Evolutionary conservation across 192 early-diverging fungal genomes (phyloP), one percentile per base, ranked within the genome.

Genomic region (Coemansia sp.): DNA sequence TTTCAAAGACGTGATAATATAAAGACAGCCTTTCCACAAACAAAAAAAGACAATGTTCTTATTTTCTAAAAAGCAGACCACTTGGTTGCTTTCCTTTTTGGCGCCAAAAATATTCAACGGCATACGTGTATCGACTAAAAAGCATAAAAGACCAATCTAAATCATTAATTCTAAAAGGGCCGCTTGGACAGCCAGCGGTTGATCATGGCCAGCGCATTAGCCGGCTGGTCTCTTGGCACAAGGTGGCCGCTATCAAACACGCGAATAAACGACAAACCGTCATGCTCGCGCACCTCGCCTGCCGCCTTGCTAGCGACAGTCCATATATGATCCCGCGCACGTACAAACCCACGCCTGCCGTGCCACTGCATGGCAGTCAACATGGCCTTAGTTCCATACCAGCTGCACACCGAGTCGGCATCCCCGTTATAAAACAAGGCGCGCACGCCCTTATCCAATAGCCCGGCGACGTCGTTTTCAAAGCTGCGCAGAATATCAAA

Each of bases 351-450:
- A 4, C 73, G 63, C 60, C 85, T 80, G n/a, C 91, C 90, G 36
- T 72, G 65, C 96, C 96, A 98, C 11, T 87, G 76, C 24, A 98
- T 74, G 32, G 85, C 87, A 15, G 91, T 58, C 18, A 85, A 65
- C 90, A 90, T 91, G 0, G 87, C 89, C 82, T 93, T 93, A 75
- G 92, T 92, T 60, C 81, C 87, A 44, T 84, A 79, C 84, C 86
- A 91, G 80, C 93, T 93, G 84, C 93, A 95, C 58, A 94, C 91
- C 55, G 82, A 93, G 65, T 95, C 93, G 21, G 91, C 91, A 57
- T 95, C 93, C 39, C 95, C 95, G 58, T 86, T 87, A 70, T 96
- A 96, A 39, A 95, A 83, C 34, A 98, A 62, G 6, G 91, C 77
- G n/a, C 87, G 87, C 48, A 94, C 75, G 27, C 88, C 89, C 53